Base-by-base conservation (phyloP, 2,329 filamentous ascomycete genomes). In the Paraphaeosphaeria minitans region DNA sequence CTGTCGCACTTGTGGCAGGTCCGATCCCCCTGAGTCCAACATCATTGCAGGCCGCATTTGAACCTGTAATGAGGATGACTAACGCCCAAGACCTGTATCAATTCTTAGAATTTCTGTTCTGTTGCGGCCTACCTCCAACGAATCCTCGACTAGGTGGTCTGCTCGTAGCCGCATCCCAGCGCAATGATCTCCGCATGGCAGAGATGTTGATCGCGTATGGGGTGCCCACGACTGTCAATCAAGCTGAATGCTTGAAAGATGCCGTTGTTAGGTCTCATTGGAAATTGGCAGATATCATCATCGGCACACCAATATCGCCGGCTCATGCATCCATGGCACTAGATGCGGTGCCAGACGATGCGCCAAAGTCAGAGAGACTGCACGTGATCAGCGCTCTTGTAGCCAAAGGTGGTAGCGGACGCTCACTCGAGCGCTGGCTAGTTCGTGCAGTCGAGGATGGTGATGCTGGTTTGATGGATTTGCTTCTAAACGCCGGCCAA, bases 81-180 rank as follows among this genome's bases (percentile, higher is more conserved):
- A 71, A 67, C 27, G 61, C 59, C 6, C 65, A 66, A 47, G 68
- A 72, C 45, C 64, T 72, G 10, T 60, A 71, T 37, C 67, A 66
- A 5, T 75, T 70, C 42, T 53, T 76, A 6, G 70, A 74, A 42
- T 57, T 76, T 31, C 58, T 76, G 3, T 67, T 76, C 39, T 74
- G 71, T 53, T 76, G 73, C 51, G 72, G 74, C 14, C 59, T 76
- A 16, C 62, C 68, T 41, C 66, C 73, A 19, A 49, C 63, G 1
- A 73, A 62, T 31, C 66, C 69, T 13, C 64, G 66, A 6, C 60
- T 76, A 16, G 57, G 71, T 10, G 68, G 66, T 46, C 60, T 76
- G 16, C 66, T 76, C 3, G 60, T 73, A n/a, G 64, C 65, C 21
- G 66, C 72, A n/a, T 61, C 63, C 2, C 68, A 70, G 45, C 67